phyloP scores from a whole-genome alignment of 2,329 filamentous ascomycete species.

The Trichophyton verrucosum region DNA sequence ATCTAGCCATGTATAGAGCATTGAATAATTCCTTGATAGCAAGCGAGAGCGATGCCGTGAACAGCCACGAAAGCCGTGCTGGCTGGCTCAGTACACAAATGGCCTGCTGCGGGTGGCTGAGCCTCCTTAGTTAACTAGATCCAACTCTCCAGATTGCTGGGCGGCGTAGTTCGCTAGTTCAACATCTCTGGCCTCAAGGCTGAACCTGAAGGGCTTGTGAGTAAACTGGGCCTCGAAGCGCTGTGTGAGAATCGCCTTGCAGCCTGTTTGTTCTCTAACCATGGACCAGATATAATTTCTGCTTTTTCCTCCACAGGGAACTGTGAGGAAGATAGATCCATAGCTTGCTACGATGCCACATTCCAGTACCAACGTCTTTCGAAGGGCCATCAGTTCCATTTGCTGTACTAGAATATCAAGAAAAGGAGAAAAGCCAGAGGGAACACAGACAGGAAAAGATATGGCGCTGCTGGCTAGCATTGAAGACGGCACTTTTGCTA shows the following conservation, averaged over 20 bases:
- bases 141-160: not conserved
- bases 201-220: not conserved
- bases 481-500: not conserved
- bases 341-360: not conserved
- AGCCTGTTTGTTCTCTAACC: not conserved
- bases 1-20: not conserved
- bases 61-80: not conserved
- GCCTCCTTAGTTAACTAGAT: not conserved
- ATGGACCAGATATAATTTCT: not conserved
- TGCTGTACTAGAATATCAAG: not conserved
- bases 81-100: not conserved
- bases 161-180: not conserved
- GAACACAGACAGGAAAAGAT: not conserved
- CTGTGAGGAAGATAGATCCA: not conserved
- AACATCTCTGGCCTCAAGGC: not conserved
- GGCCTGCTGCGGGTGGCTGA: not conserved
- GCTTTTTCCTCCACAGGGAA: not conserved
- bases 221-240: not conserved
- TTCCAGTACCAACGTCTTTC: not conserved
- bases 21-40: not conserved
- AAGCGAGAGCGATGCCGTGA: not conserved
- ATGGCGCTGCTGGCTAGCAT: slow-evolving; percentile 1
- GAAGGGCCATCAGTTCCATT: not conserved
- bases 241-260: not conserved
- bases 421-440: not conserved